phyloP scores from a whole-genome alignment of 441 rosid species.

The Manihot esculenta region DNA sequence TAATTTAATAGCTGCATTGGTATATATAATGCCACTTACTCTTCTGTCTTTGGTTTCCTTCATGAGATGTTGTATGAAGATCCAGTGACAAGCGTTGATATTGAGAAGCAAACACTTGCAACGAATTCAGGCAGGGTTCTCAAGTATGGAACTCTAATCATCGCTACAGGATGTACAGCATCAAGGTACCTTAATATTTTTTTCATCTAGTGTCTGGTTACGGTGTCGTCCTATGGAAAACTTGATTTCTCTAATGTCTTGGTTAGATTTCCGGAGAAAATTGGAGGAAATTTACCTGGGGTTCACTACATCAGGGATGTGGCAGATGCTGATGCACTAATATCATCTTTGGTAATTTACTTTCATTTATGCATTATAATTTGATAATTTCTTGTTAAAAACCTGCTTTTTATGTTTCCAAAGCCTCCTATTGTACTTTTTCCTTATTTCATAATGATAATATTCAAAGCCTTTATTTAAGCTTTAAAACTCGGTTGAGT shows the following conservation, averaged over 20 bases:
- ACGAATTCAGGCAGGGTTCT: constrained; percentile 77
- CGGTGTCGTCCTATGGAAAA: not conserved
- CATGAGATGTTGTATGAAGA: constrained; percentile 74
- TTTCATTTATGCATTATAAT: constrained; percentile 3
- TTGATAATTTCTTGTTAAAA: not conserved
- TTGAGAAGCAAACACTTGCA: constrained; percentile 69
- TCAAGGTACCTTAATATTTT: constrained; percentile 52
- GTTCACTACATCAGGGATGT: constrained; percentile 91
- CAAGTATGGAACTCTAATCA: constrained; percentile 83
- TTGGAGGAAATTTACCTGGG: constrained; percentile 82
- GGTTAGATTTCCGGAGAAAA: constrained; percentile 80
- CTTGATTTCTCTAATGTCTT: constrained; percentile 20
- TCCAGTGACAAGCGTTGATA: constrained; percentile 68
- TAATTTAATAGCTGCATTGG: not conserved
- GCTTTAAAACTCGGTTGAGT: not conserved
- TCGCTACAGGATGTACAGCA: constrained; percentile 89
- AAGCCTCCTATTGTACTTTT: not conserved
- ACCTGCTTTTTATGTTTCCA: not conserved
- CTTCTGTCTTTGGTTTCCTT: constrained; percentile 6
- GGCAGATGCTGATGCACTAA: constrained; percentile 79
- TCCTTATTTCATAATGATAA: not conserved
- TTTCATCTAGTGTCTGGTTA: not conserved
- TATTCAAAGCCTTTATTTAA: not conserved
- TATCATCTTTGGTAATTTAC: constrained; percentile 67
- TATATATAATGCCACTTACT: not conserved